Percentiles rank a stretch among this genome's conserved stretches.
phyloP scores from a whole-genome alignment of 345 rosid species.

The Gossypium stocksii region DNA sequence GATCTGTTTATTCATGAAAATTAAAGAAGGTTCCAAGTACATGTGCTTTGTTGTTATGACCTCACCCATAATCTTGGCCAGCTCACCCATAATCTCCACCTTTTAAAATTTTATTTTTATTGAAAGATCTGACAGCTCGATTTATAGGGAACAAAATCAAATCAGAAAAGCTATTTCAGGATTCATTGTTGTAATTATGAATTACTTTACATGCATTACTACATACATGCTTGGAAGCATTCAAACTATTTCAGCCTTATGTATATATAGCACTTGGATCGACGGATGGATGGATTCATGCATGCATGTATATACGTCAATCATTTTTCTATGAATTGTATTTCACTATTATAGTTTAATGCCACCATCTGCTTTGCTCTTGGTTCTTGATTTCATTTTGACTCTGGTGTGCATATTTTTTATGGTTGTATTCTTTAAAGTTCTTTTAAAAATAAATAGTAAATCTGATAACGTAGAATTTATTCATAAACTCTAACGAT shows the following conservation, averaged over 20 bases:
- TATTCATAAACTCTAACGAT: no score
- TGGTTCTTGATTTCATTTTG: neutral
- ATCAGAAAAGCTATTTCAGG: neutral
- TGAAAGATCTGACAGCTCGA: slow-evolving; percentile 4
- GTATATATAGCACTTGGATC: neutral
- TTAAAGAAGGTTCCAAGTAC: neutral
- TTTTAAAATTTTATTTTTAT: neutral
- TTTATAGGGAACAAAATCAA: neutral
- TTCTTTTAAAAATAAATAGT: no score
- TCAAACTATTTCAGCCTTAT: neutral
- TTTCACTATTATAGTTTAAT: neutral
- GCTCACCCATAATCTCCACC: neutral
- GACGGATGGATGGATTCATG: neutral
- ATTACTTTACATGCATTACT: neutral
- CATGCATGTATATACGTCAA: no score
- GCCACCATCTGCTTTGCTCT: neutral
- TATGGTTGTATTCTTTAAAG: neutral
- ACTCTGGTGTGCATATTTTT: neutral
- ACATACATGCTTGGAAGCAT: neutral
- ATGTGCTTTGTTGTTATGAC: neutral
- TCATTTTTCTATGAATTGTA: neutral
- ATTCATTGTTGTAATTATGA: neutral
- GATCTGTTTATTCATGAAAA: neutral
- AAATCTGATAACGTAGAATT: no score
- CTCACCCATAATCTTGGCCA: neutral